These are phyloP conservation scores for Penicillium sp. DNA, from an alignment of 2,329 filamentous ascomycete genomes.

Conservation along the genomic window DNA sequence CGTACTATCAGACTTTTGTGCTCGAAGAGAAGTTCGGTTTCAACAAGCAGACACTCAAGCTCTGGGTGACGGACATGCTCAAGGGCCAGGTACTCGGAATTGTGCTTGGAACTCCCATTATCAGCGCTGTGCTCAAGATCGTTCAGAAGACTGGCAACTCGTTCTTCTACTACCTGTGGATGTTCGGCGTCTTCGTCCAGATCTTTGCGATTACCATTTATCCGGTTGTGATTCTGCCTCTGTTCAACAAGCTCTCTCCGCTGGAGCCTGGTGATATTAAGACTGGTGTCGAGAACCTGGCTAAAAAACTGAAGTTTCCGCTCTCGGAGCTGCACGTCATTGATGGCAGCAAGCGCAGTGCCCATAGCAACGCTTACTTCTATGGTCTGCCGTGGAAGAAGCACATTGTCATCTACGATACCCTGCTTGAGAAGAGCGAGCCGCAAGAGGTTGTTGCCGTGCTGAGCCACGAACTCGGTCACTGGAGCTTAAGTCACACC, in stretches of 20 bases:
- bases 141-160: constrained; percentile 87
- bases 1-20: constrained; percentile 91
- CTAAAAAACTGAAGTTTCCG: constrained; percentile 80
- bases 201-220: constrained; percentile 95
- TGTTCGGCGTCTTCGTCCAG: constrained; percentile 84
- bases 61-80: constrained; percentile 86
- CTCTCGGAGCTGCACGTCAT: constrained; percentile 92
- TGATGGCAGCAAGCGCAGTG: constrained; percentile 80
- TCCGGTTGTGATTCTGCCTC: constrained; percentile 83
- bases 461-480: constrained; percentile 89
- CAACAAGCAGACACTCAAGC: constrained; percentile 90
- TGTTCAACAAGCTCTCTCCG: constrained; percentile 98
- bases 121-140: constrained; percentile 88
- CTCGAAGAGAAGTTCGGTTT: constrained; percentile 96
- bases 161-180: constrained; percentile 98
- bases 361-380: constrained; percentile 91
- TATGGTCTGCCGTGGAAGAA: constrained; percentile 99
- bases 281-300: constrained; percentile 77
- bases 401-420: constrained; percentile 99
- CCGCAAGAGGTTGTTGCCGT: constrained; percentile 91
- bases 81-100: constrained; percentile 82
- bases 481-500: constrained; percentile 95
- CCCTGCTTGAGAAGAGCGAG: constrained; percentile 90
- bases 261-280: constrained; percentile 84
- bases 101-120: constrained; percentile 76